Conservation (phyloP, 23 red algal species). For the Agarophyton chilense region DNA sequence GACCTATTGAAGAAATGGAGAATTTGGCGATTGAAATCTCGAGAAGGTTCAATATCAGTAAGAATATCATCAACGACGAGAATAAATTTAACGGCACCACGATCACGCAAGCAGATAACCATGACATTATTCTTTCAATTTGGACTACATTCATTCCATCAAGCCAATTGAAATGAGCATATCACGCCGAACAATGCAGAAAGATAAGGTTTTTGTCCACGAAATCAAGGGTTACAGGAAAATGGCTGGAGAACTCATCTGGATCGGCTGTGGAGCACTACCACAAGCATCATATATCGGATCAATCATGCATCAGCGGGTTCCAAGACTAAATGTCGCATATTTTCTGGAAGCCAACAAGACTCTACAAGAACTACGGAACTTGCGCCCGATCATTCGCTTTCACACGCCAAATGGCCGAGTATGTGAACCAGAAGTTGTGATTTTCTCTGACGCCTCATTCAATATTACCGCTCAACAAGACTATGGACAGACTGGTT, state of each 20-base stretch:
- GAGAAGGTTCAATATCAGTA: not conserved
- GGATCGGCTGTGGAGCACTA: conserved; percentile 4
- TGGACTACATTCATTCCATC: not conserved
- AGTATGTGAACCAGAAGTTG: not conserved
- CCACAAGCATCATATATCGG: conserved; percentile 27
- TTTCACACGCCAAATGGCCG: not conserved
- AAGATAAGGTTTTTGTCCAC: not conserved
- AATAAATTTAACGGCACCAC: conserved; percentile 21
- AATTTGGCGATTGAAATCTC: not conserved
- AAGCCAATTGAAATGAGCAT: not conserved
- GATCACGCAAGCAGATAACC: not conserved
- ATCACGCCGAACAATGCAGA: not conserved
- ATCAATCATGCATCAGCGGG: conserved; percentile 20
- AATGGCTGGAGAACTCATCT: not conserved
- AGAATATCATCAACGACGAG: conserved; percentile 18
- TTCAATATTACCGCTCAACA: not conserved
- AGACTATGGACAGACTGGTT: conserved; percentile 33
- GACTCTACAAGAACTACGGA: not conserved
- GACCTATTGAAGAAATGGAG: not conserved
- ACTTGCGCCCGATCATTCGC: not conserved
- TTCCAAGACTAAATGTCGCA: not conserved
- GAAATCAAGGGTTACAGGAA: not conserved
- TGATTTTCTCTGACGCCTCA: conserved; percentile 24
- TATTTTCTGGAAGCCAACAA: not conserved
- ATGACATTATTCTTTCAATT: not conserved